Conservation (phyloP, 2,329 filamentous ascomycete genomes). For the Erysiphe neolycopersici region DNA sequence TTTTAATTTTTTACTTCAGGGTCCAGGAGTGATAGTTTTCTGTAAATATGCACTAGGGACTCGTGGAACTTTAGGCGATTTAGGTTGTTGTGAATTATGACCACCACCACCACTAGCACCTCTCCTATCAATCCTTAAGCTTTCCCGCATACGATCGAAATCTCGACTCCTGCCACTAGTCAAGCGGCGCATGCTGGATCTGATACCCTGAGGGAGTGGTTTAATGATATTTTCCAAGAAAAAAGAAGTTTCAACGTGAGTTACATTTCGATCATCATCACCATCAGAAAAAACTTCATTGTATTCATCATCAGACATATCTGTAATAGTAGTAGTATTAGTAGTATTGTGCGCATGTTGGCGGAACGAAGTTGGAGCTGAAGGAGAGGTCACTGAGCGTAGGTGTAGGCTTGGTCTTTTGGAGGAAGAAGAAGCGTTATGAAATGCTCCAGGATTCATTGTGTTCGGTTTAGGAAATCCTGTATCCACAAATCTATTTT, state of each 20-base stretch:
- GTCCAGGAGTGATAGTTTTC: constrained; percentile 6
- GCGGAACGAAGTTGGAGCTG: constrained; percentile 27
- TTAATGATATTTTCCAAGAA: constrained; percentile 34
- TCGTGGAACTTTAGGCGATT: constrained; percentile 12
- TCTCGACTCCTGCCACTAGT: constrained; percentile 24
- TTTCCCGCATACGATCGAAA: constrained; percentile 11
- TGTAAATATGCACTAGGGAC: constrained; percentile 11
- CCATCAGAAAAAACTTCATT: constrained; percentile 60
- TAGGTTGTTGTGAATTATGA: constrained; percentile 8
- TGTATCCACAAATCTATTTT: constrained; percentile 63
- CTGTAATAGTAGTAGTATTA: constrained; percentile 28
- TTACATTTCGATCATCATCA: constrained; percentile 23
- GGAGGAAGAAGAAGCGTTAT: constrained; percentile 15
- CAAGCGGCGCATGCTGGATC: constrained; percentile 31
- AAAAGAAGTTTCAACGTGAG: constrained; percentile 18
- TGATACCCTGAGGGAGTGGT: constrained; percentile 27
- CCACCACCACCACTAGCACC: constrained; percentile 2
- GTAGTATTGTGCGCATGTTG: background rate
- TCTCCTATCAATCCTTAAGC: constrained; percentile 9
- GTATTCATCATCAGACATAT: constrained; percentile 44
- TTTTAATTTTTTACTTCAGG: too few species aligned
- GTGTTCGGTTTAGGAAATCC: constrained; percentile 30
- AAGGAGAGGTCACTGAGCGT: constrained; percentile 65
- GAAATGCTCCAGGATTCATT: constrained; percentile 36
- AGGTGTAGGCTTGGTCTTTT: constrained; percentile 45